Evolutionary conservation across 192 early-diverging fungal genomes (phyloP).

Genomic region (Jimgerdemannia flammicorona): DNA sequence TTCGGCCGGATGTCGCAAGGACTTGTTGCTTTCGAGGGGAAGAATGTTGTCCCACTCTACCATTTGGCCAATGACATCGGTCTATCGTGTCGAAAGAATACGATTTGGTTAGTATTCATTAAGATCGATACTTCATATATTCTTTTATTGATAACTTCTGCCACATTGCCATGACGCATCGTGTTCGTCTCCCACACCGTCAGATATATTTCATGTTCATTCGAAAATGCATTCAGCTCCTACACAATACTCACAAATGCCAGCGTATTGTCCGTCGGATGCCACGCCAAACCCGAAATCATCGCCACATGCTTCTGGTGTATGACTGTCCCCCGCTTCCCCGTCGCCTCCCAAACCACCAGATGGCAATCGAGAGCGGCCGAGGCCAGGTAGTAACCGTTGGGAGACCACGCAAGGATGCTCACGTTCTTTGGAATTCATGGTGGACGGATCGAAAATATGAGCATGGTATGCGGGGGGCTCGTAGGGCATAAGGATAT

Average conservation of each 20-base stretch:
- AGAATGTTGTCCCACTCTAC: slow-evolving; percentile 56
- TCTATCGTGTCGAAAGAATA: slow-evolving; percentile 12
- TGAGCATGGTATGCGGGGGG: neutral
- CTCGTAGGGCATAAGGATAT: no score
- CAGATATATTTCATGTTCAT: no score
- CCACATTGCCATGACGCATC: no score
- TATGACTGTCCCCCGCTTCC: slow-evolving; percentile 38
- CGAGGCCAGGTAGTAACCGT: slow-evolving; percentile 58
- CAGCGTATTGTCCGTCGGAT: slow-evolving; percentile 48
- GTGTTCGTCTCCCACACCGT: no score
- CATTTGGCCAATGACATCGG: slow-evolving; percentile 51
- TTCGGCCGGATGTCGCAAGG: slow-evolving; percentile 23
- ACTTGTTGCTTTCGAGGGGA: slow-evolving; percentile 33
- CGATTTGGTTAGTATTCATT: neutral
- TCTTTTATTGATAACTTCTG: no score
- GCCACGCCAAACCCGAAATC: slow-evolving; percentile 62
- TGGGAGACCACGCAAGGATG: slow-evolving; percentile 59
- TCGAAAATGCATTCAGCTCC: no score
- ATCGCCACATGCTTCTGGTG: slow-evolving; percentile 29
- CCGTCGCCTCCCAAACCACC: slow-evolving; percentile 62
- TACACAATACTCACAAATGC: no score
- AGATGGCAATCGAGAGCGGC: slow-evolving; percentile 37
- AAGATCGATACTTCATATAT: neutral
- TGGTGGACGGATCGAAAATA: neutral
- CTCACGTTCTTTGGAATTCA: slow-evolving; percentile 27